These are phyloP conservation scores for Pyrenula massariospora DNA, from an alignment of 495 filamentous ascomycete species.

Conservation along the genomic window DNA sequence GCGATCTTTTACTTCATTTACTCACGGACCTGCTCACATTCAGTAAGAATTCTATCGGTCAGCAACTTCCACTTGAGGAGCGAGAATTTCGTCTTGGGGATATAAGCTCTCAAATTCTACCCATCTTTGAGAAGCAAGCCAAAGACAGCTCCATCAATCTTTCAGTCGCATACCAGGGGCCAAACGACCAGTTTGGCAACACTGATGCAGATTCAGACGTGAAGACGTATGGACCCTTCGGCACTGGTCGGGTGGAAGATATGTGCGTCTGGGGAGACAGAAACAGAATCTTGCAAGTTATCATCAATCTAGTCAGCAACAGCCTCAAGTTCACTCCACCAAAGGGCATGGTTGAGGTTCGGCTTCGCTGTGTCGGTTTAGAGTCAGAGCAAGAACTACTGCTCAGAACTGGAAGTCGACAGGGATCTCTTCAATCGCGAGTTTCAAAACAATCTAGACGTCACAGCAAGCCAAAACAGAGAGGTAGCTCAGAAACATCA, in stretches of 20 bases:
- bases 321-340: conserved; percentile 84
- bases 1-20: conserved; percentile 74
- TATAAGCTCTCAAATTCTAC: conserved; percentile 62
- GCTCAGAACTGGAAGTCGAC: conserved; percentile 4
- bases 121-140: conserved; percentile 84
- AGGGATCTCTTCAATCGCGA: conserved; percentile 7
- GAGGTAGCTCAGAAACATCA: conserved; percentile 1
- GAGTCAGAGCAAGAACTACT: conserved; percentile 23
- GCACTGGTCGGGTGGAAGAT: conserved; percentile 55
- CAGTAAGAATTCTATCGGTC: conserved; percentile 85
- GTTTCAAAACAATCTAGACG: conserved; percentile 3
- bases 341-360: conserved; percentile 59
- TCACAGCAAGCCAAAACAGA: conserved; percentile 1
- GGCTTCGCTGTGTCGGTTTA: conserved; percentile 56
- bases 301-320: conserved; percentile 90
- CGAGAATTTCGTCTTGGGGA: conserved; percentile 75
- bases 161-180: conserved; percentile 51
- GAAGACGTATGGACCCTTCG: conserved; percentile 42
- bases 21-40: conserved; percentile 88
- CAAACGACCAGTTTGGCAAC: conserved; percentile 26
- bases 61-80: conserved; percentile 67
- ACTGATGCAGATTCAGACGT: conserved; percentile 21
- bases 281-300: conserved; percentile 74
- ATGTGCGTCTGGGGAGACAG: conserved; percentile 83
- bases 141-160: conserved; percentile 66